These are phyloP conservation scores for Rutidosis leptorrhynchoides DNA, from an alignment of 129 eudicot genomes.

Conservation along the genomic window DNA sequence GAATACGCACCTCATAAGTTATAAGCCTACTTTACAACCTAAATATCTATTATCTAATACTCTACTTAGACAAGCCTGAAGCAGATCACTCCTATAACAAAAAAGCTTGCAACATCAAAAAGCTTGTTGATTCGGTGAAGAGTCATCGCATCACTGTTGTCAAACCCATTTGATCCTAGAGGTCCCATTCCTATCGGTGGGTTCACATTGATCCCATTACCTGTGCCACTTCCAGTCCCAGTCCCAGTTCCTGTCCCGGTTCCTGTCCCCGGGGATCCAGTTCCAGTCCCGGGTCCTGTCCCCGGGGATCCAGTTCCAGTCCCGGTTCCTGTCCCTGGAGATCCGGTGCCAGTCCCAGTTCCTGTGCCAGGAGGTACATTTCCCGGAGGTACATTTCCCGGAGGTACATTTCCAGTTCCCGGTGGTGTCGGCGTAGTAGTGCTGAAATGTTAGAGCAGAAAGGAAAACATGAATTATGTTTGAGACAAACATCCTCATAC, in stretches of 20 bases:
- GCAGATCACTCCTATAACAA: slow-evolving; percentile 25
- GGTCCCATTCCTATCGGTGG: neutral
- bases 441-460: slow-evolving; percentile 23
- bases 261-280: slow-evolving; percentile 2
- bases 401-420: slow-evolving; percentile 15
- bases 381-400: slow-evolving; percentile 20
- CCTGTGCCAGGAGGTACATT: too few species aligned
- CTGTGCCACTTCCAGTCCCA: slow-evolving; percentile 12
- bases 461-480: slow-evolving; percentile 15
- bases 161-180: slow-evolving; percentile 18
- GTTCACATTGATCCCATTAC: slow-evolving; percentile 11
- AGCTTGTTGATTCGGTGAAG: slow-evolving; percentile 17
- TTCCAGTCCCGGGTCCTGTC: slow-evolving; percentile 12
- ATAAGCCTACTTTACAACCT: slow-evolving; percentile 32
- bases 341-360: too few species aligned
- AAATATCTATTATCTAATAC: neutral
- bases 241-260: slow-evolving; percentile 15
- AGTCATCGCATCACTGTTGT: slow-evolving; percentile 15
- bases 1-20: slow-evolving; percentile 21
- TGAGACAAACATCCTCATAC: neutral
- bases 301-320: slow-evolving; percentile 20
- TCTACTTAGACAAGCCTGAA: slow-evolving; percentile 14
- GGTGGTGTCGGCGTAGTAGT: slow-evolving; percentile 29
- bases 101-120: slow-evolving; percentile 2
- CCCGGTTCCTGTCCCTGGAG: slow-evolving; percentile 25